Evolutionary conservation across 306 rosid species (phyloP), one percentile per base, ranked within the genome.

Genomic region (Canavalia ensiformis): DNA sequence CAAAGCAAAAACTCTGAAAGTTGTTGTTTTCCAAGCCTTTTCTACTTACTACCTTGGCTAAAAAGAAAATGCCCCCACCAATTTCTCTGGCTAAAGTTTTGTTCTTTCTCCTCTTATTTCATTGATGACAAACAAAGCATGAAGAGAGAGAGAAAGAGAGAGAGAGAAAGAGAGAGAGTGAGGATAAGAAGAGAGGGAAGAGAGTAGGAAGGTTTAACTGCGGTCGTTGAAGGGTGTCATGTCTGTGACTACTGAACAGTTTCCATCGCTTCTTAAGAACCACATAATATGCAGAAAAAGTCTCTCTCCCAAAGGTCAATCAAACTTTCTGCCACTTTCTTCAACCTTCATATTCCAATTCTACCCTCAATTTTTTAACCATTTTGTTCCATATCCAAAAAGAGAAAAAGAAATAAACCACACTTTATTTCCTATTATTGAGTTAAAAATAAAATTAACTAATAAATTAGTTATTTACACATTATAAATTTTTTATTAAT

Each of bases 201-300:
- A 65, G 78, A 68, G 65, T 42, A 65, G 75, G 28, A 79, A 60
- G 81, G 81, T 56, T 75, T 81, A 65, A 88, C 85, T 74, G 84
- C 79, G 80, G 79, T 58, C 75, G 86, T 84, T 84, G 85, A 68
- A 86, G 88, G 75, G 84, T 44, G 84, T 50, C 80, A 83, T 44
- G 84, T 50, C 80, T 54, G 83, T 81, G 88, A 78, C 58, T 59
- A 41, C 33, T 88, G 88, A 70, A 84, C 72, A 76, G 84, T 86
- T 75, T 31, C 86, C 52, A 79, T 84, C 89, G 70, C 28, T 67
- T 30, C 76, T 72, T 77, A 41, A 84, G 82, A 88, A 76, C 95
- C 95, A 90, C 97, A 89, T 84, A 85, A 83, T 88, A 83, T 79
- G 66, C 79, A 78, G 51, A 81, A 66, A 78, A 82, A 34, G 12